Evolutionary conservation across 1,284 basidiomycete genomes (phyloP), one percentile per base, ranked within the genome.

Genomic region (Fomitopsis pinicola): DNA sequence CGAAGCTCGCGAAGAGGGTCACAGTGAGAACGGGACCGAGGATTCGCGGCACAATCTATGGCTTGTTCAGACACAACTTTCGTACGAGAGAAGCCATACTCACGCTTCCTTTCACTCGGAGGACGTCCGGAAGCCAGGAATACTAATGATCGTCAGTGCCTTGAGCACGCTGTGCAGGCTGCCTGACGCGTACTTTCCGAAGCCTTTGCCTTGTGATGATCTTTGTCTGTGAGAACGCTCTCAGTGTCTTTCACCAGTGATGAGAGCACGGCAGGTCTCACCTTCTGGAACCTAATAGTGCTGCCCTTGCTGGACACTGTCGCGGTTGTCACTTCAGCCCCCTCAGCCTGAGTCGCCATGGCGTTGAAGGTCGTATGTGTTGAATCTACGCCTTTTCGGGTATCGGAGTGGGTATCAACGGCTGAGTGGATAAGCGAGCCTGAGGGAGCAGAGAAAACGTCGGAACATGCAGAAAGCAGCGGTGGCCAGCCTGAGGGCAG

Each of bases 91-190:
- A 6, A 14, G 38, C 55, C 9, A 36, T 42, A 26, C 82, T 64
- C 70, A 92, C 89, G 67, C 87, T 91, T 67, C 88, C 85, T 81
- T 91, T 87, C 66, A 94, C 65, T 33, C 92, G 85, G 52, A 95
- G 80, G 33, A 95, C 91, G 73, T 96, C 94, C 10, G 91, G 90
- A 26, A 95, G 77, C 91, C 94, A 96, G 40, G 92, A 92, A 71
- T 94, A 94, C 88, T 94, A 10, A 14, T 26, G 38, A 40, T 28
- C 19, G 1, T 45, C 38, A 45, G 61, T 48, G 42, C 14, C 46
- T 19, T 35, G 33, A 5, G 17, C 12, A 44, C 30, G 14, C 19
- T 28, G 5, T 38, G 12, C 19, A 36, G 36, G 14, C 9, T 33
- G 38, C 12, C 12, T 4, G 42, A 12, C 15, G 26, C 66, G 44